Evolutionary conservation across 148 eudicot genomes (phyloP).

Genomic region (Limonium bicolor): DNA sequence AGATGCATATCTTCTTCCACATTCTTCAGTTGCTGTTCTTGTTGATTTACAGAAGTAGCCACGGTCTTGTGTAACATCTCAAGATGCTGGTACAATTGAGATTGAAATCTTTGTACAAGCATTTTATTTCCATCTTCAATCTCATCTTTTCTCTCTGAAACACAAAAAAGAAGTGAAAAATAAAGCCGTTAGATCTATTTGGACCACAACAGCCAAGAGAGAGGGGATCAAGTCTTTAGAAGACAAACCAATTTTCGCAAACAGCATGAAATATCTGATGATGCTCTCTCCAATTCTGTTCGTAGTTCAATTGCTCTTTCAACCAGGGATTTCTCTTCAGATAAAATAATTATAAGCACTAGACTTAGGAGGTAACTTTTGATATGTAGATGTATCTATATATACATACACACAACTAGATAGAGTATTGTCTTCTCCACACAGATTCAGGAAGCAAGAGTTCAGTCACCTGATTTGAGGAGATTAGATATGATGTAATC

Average conservation of each 20-base stretch:
- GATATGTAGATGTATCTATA: too few relatives aligned
- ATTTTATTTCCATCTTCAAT: conserved; percentile 79
- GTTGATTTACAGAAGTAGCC: conserved; percentile 79
- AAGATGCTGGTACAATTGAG: conserved; percentile 74
- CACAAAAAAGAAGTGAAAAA: too few relatives aligned
- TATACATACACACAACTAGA: too few relatives aligned
- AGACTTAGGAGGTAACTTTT: too few relatives aligned
- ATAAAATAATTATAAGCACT: too few relatives aligned
- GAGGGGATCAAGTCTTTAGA: too few relatives aligned
- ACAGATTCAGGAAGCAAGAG: conserved; percentile 1
- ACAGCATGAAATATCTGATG: conserved; percentile 76
- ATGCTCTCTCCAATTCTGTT: conserved; percentile 76
- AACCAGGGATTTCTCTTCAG: conserved; percentile 82
- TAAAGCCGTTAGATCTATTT: too few relatives aligned
- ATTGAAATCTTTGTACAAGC: conserved; percentile 69
- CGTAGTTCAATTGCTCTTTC: conserved; percentile 89
- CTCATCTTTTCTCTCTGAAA: conserved; percentile 85
- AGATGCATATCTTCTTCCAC: conserved; percentile 98
- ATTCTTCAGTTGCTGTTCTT: conserved; percentile 75
- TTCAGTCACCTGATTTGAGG: conserved; percentile 67
- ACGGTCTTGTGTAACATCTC: conserved; percentile 76
- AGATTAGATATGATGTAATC: conserved; percentile 83
- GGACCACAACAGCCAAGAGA: too few relatives aligned
- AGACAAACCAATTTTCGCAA: conserved; percentile 76
- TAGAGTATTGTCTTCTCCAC: too few relatives aligned